Base-by-base conservation (phyloP, 768 basidiomycete genomes). In the Aureoboletus auriporus region DNA sequence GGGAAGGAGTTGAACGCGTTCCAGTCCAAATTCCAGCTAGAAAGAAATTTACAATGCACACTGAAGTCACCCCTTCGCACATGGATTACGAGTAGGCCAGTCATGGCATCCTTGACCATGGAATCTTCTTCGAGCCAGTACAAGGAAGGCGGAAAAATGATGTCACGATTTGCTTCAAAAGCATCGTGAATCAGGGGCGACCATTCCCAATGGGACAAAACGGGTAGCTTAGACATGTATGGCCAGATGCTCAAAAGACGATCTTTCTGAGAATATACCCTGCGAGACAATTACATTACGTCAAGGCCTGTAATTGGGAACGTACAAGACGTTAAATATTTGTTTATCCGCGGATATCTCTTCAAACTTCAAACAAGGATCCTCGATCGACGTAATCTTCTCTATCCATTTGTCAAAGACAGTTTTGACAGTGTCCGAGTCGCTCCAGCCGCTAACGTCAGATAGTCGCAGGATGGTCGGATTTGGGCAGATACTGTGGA, bases 51-150 rank as follows among this genome's bases (percentile, higher is more conserved):
- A 59, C 78, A 80, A 61, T 79, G 77, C 0, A 51, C 46, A 20
- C 61, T 29, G 50, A 68, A 79, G 61, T 78, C 78, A 6, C 78
- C 78, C 27, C 77, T 68, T 6, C 78, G 75, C 37, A 80, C 63
- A 54, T 80, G 78, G 10, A 79, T 56, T 13, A 66, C 75, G 14
- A 80, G 64, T 0, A 77, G 60, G 17, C 76, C 72, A 8, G 63
- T 46, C 20, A 63, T 23, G 13, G 49, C 47, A 12, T 59, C 49
- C 35, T 46, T n/a, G 3, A 14, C 8, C 27, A 51, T 49, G 16
- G 46, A 36, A 43, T 36, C 28, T 13, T 46, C 48, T 5, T 46
- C 28, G 16, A 42, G 28, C 55, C 48, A 42, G 43, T 40, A 35
- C 16, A 47, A 42, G 27, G 54, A 57, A 42, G 40, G 61, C 5